A percentile compares a stretch with the other conserved stretches of the same genome.
Conservation (phyloP, 495 filamentous ascomycete genomes). For the Talaromyces adpressus region DNA sequence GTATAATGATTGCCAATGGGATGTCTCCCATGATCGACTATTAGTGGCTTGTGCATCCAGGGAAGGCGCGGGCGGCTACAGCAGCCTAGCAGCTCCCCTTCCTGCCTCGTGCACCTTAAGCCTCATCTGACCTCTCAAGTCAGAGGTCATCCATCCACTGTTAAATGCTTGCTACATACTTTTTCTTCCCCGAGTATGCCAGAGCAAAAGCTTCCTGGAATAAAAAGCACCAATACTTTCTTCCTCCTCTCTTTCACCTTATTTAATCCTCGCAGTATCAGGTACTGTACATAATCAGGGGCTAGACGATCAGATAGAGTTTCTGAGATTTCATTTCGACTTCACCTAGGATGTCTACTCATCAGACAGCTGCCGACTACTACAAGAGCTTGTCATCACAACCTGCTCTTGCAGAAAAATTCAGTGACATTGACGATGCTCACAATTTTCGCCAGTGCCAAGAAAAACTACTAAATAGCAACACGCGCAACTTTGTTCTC, state of each 20-base stretch:
- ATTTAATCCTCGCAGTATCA: not conserved
- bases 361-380: slow-evolving; percentile 25
- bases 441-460: slow-evolving; percentile 36
- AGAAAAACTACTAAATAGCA: slow-evolving; percentile 23
- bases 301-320: not conserved
- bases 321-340: not conserved
- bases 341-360: slow-evolving; percentile 4
- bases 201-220: not conserved
- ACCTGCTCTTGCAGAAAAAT: slow-evolving; percentile 23
- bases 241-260: not conserved
- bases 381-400: slow-evolving; percentile 25
- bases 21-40: not conserved
- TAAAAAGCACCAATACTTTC: not conserved
- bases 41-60: not conserved
- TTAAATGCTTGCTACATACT: not conserved
- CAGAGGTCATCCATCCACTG: not conserved
- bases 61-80: slow-evolving; percentile 8
- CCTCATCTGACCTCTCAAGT: slow-evolving; percentile 7
- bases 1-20: not conserved
- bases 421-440: slow-evolving; percentile 49
- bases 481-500: slow-evolving; percentile 58
- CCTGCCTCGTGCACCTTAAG: not conserved
- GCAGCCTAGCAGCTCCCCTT: not conserved
- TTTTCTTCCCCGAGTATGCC: not conserved
- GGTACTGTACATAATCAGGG: not conserved